Evolutionary conservation across 139 green algal genomes (phyloP), one percentile per base, ranked within the genome.

Genomic region (Closterium sp.): DNA sequence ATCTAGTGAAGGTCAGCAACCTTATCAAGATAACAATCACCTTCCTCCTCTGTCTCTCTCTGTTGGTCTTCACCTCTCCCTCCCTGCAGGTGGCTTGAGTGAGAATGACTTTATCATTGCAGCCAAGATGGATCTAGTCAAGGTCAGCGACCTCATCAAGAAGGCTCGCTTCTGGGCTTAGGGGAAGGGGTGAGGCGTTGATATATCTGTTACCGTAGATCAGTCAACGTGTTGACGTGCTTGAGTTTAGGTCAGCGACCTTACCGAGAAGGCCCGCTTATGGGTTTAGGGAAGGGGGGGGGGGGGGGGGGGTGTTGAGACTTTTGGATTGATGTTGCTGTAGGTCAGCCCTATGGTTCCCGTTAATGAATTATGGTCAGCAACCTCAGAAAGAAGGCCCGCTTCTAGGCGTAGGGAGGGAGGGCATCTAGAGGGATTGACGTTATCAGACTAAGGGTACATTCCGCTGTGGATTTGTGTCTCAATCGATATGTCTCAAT

Each of bases 141-240:
- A 30, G 28, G 28, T 87, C 85, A 87, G 28, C n/a, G 85, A 87
- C 85, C 85, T 87, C 85, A 30, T 87, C n/a, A 30, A 87, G 85
- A 87, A 87, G 85, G 85, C 85, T 31, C n/a, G 85, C 28, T 87
- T 87, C 85, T 87, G 85, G 85, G 85, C 85, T 17, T 87, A 79
- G 62, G 62, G 38, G 13, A 50, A 50, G 38, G 38, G 13, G 38
- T 50, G 13, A 27, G 62, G 62, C 62, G 2, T 79, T 24, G 17
- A 79, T 5, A 22, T 79, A 79, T 79, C 62, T 27, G 19, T 22
- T 79, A 50, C 38, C 38, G 3, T 79, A 79, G 13, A 79, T 27
- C 17, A 79, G 19, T 79, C 13, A 22, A 79, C 17, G 62, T 22
- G 19, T 13, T 5, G 42, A 62, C 62, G 2, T 79, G 62, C 62